phyloP scores from a whole-genome alignment of 352 stramenopile species.

The Phytophthora lateralis region DNA sequence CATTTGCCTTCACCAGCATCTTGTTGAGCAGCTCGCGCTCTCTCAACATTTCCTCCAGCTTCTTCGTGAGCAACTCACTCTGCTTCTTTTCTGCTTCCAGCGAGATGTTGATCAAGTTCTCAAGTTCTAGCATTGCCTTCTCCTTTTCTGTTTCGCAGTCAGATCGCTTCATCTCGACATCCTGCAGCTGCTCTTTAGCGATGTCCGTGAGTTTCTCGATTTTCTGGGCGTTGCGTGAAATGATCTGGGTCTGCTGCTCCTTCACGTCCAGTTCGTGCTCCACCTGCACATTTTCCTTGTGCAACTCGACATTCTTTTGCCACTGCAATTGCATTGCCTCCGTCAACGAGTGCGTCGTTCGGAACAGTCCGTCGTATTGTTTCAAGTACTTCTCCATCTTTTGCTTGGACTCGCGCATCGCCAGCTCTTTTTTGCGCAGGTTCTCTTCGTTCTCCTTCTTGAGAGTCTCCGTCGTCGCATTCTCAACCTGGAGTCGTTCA shows the following conservation, averaged over 20 bases:
- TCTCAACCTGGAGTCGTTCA: constrained; percentile 51
- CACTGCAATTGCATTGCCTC: constrained; percentile 83
- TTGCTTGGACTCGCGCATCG: constrained; percentile 80
- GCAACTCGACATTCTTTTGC: constrained; percentile 83
- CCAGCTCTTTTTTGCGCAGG: constrained; percentile 67
- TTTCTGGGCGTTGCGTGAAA: constrained; percentile 62
- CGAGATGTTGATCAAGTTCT: constrained; percentile 65
- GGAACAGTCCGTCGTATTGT: constrained; percentile 86
- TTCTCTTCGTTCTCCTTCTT: constrained; percentile 68
- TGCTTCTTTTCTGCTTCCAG: constrained; percentile 74
- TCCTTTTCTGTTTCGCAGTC: constrained; percentile 74
- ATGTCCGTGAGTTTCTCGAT: constrained; percentile 80
- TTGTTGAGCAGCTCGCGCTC: constrained; percentile 87
- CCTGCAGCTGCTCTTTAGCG: constrained; percentile 73
- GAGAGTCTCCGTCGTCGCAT: constrained; percentile 44
- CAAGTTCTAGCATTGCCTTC: constrained; percentile 62
- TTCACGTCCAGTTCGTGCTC: constrained; percentile 61
- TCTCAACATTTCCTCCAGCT: constrained; percentile 80
- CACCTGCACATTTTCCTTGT: constrained; percentile 74
- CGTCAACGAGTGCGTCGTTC: constrained; percentile 75
- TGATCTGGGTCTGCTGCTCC: constrained; percentile 60
- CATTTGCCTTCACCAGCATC: constrained; percentile 87
- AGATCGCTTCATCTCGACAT: constrained; percentile 63
- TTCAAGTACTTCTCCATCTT: constrained; percentile 91
- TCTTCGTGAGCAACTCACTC: constrained; percentile 71